A percentile compares a stretch with the other conserved stretches of the same genome.
Evolutionary conservation across 2,329 filamentous ascomycete genomes (phyloP).

Genomic region (Lecanicillium sp.): DNA sequence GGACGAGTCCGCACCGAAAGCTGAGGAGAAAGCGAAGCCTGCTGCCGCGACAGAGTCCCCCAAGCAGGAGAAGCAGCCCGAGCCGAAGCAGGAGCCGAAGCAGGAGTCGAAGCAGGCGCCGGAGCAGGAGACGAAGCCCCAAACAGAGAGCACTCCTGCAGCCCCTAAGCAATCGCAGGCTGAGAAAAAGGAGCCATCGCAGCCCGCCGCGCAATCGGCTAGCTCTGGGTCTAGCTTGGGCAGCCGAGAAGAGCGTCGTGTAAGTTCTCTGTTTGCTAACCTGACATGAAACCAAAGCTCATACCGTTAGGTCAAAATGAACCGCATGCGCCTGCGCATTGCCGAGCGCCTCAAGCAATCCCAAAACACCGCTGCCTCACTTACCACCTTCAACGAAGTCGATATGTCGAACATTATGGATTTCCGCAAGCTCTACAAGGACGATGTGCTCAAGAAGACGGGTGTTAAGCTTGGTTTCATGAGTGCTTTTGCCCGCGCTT

Average conservation of each 20-base stretch:
- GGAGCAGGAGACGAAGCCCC: constrained; percentile 27
- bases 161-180: constrained; percentile 2
- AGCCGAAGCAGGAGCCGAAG: constrained; percentile 20
- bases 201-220: constrained; percentile 10
- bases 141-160: constrained; percentile 17
- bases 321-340: constrained; percentile 96
- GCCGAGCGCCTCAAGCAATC: constrained; percentile 98
- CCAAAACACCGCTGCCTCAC: constrained; percentile 93
- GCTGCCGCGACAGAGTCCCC: constrained; percentile 16
- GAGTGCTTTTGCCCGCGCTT: constrained; percentile 91
- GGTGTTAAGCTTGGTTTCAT: constrained; percentile 99
- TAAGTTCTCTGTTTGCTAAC: constrained; percentile 39
- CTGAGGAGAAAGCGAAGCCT: constrained; percentile 20
- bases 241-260: constrained; percentile 79
- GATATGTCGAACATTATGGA: constrained; percentile 98
- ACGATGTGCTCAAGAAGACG: constrained; percentile 90
- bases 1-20: constrained; percentile 35
- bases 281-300: not conserved
- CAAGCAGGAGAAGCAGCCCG: constrained; percentile 22
- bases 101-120: constrained; percentile 31
- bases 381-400: constrained; percentile 98
- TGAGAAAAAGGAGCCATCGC: constrained; percentile 24
- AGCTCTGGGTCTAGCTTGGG: constrained; percentile 44
- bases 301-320: constrained; percentile 89
- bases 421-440: constrained; percentile 95